Evolutionary conservation across 176 grass and related monocot species (phyloP).

Genomic region (Carex kokanica): DNA sequence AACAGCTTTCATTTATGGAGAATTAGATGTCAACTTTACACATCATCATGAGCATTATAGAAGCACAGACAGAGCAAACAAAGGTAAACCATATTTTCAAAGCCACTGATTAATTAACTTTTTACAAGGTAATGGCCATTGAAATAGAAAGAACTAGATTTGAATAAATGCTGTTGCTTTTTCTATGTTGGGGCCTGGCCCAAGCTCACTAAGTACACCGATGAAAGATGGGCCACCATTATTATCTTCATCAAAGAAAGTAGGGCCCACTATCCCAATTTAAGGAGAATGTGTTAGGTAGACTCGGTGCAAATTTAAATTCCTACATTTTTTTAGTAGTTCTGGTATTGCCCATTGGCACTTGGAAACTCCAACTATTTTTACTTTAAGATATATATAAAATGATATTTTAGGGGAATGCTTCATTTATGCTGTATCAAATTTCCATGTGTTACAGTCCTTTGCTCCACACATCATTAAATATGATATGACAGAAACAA

Average conservation of each 20-base stretch:
- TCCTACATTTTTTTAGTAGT: neutral
- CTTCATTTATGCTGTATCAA: too few relatives aligned
- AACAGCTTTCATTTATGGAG: slow-evolving; percentile 11
- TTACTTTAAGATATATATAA: neutral
- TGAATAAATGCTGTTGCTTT: slow-evolving; percentile 15
- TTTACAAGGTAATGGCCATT: slow-evolving; percentile 8
- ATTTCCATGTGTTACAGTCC: too few relatives aligned
- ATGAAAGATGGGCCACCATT: slow-evolving; percentile 10
- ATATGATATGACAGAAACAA: neutral
- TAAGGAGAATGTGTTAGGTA: neutral
- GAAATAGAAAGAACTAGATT: slow-evolving; percentile 16
- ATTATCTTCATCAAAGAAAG: slow-evolving; percentile 14
- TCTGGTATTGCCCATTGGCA: neutral
- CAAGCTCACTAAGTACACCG: slow-evolving; percentile 20
- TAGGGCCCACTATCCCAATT: neutral
- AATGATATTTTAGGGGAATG: too few relatives aligned
- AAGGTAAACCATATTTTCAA: neutral
- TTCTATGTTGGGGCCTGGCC: slow-evolving; percentile 18
- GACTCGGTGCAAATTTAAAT: slow-evolving; percentile 9
- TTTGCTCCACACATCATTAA: neutral
- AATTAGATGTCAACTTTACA: slow-evolving; percentile 9
- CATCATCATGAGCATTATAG: neutral
- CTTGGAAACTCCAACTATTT: neutral
- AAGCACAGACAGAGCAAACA: neutral
- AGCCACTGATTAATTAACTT: neutral